A percentile compares a stretch with the other conserved stretches of the same genome.
These are phyloP conservation scores for Skeletonema costatum DNA, from an alignment of 108 stramenopile species.

Conservation along the genomic window DNA sequence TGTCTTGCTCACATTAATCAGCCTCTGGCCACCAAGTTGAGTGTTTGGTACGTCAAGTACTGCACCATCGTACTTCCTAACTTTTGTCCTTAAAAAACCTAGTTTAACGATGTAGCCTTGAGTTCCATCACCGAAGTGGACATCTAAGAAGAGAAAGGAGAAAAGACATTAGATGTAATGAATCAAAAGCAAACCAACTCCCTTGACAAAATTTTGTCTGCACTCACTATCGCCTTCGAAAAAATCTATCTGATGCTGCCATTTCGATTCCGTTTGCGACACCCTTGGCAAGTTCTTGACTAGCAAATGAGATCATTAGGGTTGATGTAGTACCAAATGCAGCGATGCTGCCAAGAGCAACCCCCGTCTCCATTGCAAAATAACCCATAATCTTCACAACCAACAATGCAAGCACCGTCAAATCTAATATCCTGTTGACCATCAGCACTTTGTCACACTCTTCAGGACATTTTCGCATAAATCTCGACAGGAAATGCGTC, in stretches of 20 bases:
- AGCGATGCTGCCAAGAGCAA: conserved; percentile 5
- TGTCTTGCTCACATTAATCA: conserved; percentile 6
- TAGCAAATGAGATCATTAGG: conserved; percentile 21
- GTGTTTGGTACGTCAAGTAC: conserved; percentile 15
- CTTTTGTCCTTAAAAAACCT: conserved; percentile 41
- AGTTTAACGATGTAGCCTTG: conserved; percentile 42
- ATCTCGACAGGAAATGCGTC: background rate
- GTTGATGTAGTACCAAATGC: conserved; percentile 23
- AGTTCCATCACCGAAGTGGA: conserved; percentile 32
- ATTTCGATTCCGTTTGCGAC: conserved; percentile 23
- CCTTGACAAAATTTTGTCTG: too few relatives aligned
- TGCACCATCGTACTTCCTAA: conserved; percentile 11
- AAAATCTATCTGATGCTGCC: conserved; percentile 22
- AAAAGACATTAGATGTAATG: too few relatives aligned
- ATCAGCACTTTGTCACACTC: conserved; percentile 53
- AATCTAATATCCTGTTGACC: conserved; percentile 30
- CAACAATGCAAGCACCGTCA: conserved; percentile 1
- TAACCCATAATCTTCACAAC: conserved; percentile 22
- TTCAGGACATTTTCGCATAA: background rate
- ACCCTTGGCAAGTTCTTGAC: conserved; percentile 33
- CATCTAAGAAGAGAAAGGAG: background rate
- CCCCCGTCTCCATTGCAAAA: conserved; percentile 15
- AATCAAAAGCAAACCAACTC: too few relatives aligned
- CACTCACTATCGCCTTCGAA: conserved; percentile 16
- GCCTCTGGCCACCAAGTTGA: conserved; percentile 8